Evolutionary conservation across 805 yeast genomes (phyloP), one percentile per base, ranked within the genome.

Genomic region (Teunomyces barrocoloradensis): DNA sequence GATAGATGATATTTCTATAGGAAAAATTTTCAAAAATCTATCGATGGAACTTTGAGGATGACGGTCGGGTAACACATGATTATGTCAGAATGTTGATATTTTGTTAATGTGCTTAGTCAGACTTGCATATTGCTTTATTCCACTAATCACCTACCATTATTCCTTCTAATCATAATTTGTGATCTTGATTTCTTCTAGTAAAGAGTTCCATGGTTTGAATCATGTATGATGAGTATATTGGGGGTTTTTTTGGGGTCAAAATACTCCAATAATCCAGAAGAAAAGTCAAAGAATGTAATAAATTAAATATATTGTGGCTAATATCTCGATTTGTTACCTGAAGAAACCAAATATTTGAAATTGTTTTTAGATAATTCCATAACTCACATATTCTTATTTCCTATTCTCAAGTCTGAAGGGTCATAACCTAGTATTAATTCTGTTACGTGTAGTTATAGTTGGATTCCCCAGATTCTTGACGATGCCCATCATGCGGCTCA

Each of bases 401-500:
- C 12, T 5, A 3, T 12, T 6, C 0, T 6, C 6, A 13, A 13
- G 13, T 28, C 3, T 21, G 7, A 5, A 15, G 2, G 2, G 2
- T 12, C 2, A 4, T 11, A 6, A n/a, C 1, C 34, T 1, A 23
- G 17, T 13, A 12, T 10, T 28, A 27, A 15, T 18, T 13, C 7
- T 29, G 27, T 7, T 42, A 42, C 15, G 6, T n/a, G 12, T 12
- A 21, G 11, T 13, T 42, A 18, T 25, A 43, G 29, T 17, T 10
- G 28, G 9, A 5, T 23, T 28, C 42, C 45, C 38, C 39, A 34
- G 32, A 21, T 41, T 20, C 35, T n/a, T 10, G 18, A 44, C 51
- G 51, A 48, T 48, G 51, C 51, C 48, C 51, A 48, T 48, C 51
- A 44, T 48, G 51, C 51, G 51, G 51, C 51, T 34, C 48, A 44